These are phyloP conservation scores for Cladophialophora carrionii DNA, from an alignment of 2,329 filamentous ascomycete genomes.

Conservation along the genomic window DNA sequence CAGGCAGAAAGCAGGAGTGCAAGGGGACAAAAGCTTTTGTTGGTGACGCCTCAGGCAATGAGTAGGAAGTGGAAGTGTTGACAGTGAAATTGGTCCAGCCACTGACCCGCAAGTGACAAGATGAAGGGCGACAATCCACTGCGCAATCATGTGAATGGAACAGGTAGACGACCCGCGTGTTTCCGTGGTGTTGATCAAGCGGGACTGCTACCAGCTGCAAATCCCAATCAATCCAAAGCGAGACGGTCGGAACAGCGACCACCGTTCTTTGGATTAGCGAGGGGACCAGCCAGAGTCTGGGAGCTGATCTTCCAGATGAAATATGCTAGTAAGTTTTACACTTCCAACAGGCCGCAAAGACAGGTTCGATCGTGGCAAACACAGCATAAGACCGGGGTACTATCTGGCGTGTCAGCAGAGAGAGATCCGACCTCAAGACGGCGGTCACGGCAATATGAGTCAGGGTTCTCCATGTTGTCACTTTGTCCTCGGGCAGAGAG, in stretches of 20 bases:
- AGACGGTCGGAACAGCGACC: not conserved
- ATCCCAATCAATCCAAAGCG: not conserved
- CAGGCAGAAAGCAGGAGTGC: conserved; percentile 1
- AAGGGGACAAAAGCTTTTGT: not conserved
- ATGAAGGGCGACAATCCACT: not conserved
- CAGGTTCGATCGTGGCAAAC: not conserved
- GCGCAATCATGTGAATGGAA: not conserved
- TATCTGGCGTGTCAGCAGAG: not conserved
- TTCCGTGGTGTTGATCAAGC: not conserved
- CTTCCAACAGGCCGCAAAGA: not conserved
- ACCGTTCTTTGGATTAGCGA: not conserved
- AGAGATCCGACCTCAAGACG: not conserved
- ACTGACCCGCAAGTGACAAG: not conserved
- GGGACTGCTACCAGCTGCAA: not conserved
- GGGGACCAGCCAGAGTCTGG: not conserved
- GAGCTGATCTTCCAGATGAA: not conserved
- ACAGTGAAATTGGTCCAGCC: not conserved
- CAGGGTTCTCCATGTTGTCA: not conserved
- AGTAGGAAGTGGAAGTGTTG: not conserved
- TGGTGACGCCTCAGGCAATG: not conserved
- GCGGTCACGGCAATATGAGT: not conserved
- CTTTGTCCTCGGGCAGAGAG: not conserved
- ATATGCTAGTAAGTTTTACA: not conserved
- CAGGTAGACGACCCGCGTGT: not conserved
- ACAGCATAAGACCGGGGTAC: not conserved